Evolutionary conservation across 208 protist genomes (phyloP).

Genomic region (Acanthamoeba royreba): DNA sequence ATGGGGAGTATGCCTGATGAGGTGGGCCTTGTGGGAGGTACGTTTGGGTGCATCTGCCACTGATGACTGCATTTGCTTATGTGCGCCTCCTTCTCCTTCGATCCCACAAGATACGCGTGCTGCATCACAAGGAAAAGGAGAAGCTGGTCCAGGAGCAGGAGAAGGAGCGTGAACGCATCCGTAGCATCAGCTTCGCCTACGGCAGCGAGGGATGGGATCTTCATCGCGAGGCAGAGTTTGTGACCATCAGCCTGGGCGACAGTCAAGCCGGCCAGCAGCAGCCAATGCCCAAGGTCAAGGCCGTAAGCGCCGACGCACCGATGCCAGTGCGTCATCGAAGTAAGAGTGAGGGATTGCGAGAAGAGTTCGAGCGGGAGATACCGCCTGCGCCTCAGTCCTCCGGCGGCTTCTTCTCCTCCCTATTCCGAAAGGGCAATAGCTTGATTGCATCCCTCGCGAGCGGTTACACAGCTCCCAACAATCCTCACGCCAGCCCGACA

Average conservation of each 20-base stretch:
- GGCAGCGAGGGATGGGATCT: background rate
- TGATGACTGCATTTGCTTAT: no score
- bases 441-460: no score
- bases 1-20: background rate
- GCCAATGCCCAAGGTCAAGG: no score
- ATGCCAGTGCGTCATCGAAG: background rate
- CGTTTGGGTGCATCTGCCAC: background rate
- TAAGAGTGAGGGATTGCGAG: background rate
- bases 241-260: constrained; percentile 13
- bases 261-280: no score
- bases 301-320: no score
- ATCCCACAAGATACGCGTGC: background rate
- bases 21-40: background rate
- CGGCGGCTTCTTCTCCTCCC: background rate
- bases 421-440: no score
- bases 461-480: background rate
- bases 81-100: no score
- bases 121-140: background rate
- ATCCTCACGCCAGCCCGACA: background rate
- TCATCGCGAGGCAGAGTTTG: background rate
- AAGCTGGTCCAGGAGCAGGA: background rate
- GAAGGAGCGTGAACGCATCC: background rate
- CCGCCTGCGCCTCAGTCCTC: background rate
- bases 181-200: constrained; percentile 2
- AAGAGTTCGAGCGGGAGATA: background rate